Evolutionary conservation across 805 yeast genomes (phyloP).

Genomic region (Ogataea ganodermae): DNA sequence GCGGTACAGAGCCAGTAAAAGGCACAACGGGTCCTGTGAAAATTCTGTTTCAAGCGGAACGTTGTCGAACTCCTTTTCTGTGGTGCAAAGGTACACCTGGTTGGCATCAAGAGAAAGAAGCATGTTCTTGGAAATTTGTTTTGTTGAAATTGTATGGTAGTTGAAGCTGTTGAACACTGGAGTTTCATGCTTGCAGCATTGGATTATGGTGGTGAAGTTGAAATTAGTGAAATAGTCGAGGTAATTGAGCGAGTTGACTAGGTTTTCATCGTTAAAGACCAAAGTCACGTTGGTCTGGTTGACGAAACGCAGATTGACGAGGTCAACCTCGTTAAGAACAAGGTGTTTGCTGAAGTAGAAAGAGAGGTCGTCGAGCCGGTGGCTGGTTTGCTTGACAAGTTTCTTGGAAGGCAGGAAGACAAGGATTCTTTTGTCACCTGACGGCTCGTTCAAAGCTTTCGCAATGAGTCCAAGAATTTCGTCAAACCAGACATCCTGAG

Average conservation of each 20-base stretch:
- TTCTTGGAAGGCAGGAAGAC: slow-evolving; percentile 17
- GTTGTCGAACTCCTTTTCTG: slow-evolving; percentile 8
- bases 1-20: slow-evolving; percentile 11
- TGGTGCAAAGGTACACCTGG: slow-evolving; percentile 8
- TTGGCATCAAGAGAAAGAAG: not conserved
- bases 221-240: slow-evolving; percentile 12
- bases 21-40: slow-evolving; percentile 8
- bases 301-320: slow-evolving; percentile 11
- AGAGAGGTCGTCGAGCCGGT: slow-evolving; percentile 6
- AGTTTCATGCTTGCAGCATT: slow-evolving; percentile 7
- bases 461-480: slow-evolving; percentile 6
- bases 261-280: slow-evolving; percentile 11
- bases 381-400: slow-evolving; percentile 8
- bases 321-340: slow-evolving; percentile 10
- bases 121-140: not conserved
- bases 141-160: slow-evolving; percentile 5
- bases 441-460: not conserved
- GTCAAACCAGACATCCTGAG: slow-evolving; percentile 1
- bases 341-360: slow-evolving; percentile 4
- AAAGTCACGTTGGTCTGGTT: slow-evolving; percentile 16
- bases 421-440: slow-evolving; percentile 5
- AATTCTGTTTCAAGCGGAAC: not conserved
- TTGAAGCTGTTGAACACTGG: slow-evolving; percentile 1
- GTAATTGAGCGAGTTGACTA: slow-evolving; percentile 12
- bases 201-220: slow-evolving; percentile 14